Base-by-base conservation (phyloP, 116 monocot genomes). In the Dioscorea cayenensis region DNA sequence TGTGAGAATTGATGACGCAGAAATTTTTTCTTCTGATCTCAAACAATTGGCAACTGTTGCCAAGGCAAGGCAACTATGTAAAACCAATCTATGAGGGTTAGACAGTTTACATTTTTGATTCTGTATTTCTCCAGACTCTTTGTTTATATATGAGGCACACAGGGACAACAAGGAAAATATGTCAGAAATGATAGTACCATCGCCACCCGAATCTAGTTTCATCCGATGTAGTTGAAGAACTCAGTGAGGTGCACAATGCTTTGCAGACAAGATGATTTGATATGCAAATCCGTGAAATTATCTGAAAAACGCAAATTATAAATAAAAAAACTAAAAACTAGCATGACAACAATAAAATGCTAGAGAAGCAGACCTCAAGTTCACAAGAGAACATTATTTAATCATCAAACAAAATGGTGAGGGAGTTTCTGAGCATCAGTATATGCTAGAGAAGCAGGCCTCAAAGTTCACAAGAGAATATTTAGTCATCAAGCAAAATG, bases 31-130 rank as follows among this genome's bases (percentile, higher is more conserved):
- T 71, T 77, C 66, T 35, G 81, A 78, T 43, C 75, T 86, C 75
- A 89, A 69, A 65, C 83, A 77, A 67, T 68, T 61, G 66, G 99
- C 82, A 76, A 99, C 78, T 67, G 85, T 85, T 25, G 94, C 86
- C 71, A 99, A 78, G 18, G 88, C 77, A 62, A 87, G 70, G 80
- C 94, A 99, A 75, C 88, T 88, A 70, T 94, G 83, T n/a, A 94
- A 65, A 51, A 88, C 83, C 22, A 99, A 73, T 21, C 83, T 77
- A 58, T 69, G 82, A 35, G 97, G 99, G 25, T 94, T 99, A 51
- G 90, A 86, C 64, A 99, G 62, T 78, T 89, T 99, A 51, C 76
- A 82, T 68, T 86, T 95, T 60, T 85, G 79, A 59, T 80, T 89
- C 38, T 70, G 63, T 19, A 38, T 67, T 74, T 94, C 91, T 72